Percentiles rank a stretch among this genome's conserved stretches.
Evolutionary conservation across 73 alveolate genomes (phyloP).

Genomic region (Paramecium tetraurelia): DNA sequence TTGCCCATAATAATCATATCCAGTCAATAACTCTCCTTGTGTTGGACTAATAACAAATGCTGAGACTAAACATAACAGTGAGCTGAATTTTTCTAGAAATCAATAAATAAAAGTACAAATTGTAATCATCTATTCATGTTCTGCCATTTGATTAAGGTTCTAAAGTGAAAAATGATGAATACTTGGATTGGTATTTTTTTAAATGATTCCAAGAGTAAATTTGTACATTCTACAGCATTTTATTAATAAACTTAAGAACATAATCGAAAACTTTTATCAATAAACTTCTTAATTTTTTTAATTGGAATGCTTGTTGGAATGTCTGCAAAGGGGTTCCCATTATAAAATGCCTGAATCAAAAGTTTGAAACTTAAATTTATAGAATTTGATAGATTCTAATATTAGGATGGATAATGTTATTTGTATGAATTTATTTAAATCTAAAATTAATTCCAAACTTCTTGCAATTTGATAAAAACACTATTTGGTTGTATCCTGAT

Average conservation of each 20-base stretch:
- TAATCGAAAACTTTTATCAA: neutral
- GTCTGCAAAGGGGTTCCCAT: neutral
- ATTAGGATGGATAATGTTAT: neutral
- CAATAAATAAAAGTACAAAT: neutral
- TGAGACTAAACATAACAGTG: neutral
- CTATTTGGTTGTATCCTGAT: neutral
- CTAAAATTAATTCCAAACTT: slow-evolving; percentile 17
- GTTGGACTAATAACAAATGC: neutral
- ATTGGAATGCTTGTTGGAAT: neutral
- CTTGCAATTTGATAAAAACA: neutral
- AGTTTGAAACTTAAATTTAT: neutral
- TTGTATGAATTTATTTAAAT: neutral
- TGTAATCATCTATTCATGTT: neutral
- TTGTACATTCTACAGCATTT: neutral
- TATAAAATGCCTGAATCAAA: neutral
- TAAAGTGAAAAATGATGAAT: neutral
- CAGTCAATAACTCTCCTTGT: neutral
- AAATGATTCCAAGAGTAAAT: neutral
- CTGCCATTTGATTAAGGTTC: neutral
- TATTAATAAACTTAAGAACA: neutral
- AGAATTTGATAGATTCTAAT: neutral
- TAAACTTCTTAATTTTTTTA: slow-evolving; percentile 1
- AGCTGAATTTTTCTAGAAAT: neutral
- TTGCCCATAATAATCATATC: slow-evolving; percentile 18
- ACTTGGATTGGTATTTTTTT: neutral